Evolutionary conservation across 1,284 basidiomycete species (phyloP).

Genomic region (Pyrrhoderma lamaoense): DNA sequence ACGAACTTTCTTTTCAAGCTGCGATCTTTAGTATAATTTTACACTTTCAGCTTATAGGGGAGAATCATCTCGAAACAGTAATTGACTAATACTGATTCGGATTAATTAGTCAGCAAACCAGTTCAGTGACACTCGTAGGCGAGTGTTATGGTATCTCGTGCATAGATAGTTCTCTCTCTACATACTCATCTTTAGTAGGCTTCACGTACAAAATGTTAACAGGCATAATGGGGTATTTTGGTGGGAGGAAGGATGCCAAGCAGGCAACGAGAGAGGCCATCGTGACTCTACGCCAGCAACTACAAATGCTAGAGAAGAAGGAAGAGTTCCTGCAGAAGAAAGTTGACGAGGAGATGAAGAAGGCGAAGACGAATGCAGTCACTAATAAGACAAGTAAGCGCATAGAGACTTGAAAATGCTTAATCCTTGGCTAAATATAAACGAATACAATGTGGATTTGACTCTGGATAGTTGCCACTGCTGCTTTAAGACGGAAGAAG

Average conservation of each 20-base stretch:
- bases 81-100: too few species aligned
- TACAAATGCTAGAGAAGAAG: conserved; percentile 98
- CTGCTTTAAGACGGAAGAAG: conserved; percentile 95
- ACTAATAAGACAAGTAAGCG: conserved; percentile 81
- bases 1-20: too few species aligned
- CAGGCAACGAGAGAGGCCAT: conserved; percentile 81
- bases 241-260: conserved; percentile 70
- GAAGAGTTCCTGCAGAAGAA: conserved; percentile 96
- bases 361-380: conserved; percentile 90
- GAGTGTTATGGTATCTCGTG: too few species aligned
- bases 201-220: conserved; percentile 57
- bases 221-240: conserved; percentile 81
- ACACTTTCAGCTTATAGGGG: too few species aligned
- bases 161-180: neutral
- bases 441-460: neutral
- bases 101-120: too few species aligned
- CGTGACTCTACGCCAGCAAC: conserved; percentile 77
- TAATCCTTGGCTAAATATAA: too few species aligned
- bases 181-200: neutral
- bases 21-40: too few species aligned
- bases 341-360: conserved; percentile 91
- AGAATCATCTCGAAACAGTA: too few species aligned
- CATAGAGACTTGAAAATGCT: too few species aligned
- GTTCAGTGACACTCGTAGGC: too few species aligned
- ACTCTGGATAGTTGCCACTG: conserved; percentile 59